Evolutionary conservation across 768 basidiomycete species (phyloP), one percentile per base, ranked within the genome.

Genomic region (Amanita muscaria): DNA sequence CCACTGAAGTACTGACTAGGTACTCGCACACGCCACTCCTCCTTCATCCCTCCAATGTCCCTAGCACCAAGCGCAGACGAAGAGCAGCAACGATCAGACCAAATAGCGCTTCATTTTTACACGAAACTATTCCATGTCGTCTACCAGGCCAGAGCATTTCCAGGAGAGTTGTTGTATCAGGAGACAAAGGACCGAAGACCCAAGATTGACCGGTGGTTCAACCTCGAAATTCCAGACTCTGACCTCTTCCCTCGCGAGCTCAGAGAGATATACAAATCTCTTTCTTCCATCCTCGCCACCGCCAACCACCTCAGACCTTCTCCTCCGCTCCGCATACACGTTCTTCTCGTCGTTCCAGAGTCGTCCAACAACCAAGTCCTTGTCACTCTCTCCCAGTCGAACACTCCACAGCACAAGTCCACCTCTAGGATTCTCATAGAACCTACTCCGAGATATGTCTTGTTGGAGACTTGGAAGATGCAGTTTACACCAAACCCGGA

Each of bases 81-180:
- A 25, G 44, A 46, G 3, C 35, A 39, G 24, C 67, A 68, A 51
- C 88, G 79, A 70, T 83, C 86, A 53, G 86, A 90, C 72, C 85
- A 88, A 72, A 89, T 90, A 55, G 83, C 83, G 39, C 80, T 80
- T 62, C 79, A 80, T 60, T 79, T 87, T 63, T 88, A 86, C 66
- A 77, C 80, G 40, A 90, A 90, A 68, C 78, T 89, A 42, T 77
- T 77, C 59, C 79, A 83, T 56, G 74, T 86, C 53, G 71, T 90
- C 51, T 73, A 79, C 60, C 69, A 85, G 58, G 83, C 86, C 11
- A 70, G 88, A 48, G 69, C 79, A n/a, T 82, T 83, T 33, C 60
- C 62, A 40, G 76, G n/a, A n/a, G n/a, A n/a, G n/a, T n/a, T n/a
- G n/a, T n/a, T n/a, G n/a, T n/a, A n/a, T n/a, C n/a, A n/a, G n/a